Evolutionary conservation across 306 rosid genomes (phyloP).

Genomic region (Cicer chorassanicum): DNA sequence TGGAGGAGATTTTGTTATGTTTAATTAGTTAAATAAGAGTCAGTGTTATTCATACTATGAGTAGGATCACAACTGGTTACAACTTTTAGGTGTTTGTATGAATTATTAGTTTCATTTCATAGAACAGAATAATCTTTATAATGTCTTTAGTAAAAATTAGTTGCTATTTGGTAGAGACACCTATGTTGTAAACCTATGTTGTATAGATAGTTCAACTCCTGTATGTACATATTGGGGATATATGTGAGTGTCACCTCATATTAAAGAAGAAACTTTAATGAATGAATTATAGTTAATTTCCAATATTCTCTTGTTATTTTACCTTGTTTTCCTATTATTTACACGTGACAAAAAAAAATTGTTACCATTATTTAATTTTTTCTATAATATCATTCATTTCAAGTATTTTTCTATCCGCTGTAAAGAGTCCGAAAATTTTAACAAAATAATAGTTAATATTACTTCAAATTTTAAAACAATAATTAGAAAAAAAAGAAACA

Average conservation of each 20-base stretch:
- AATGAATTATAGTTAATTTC: not conserved
- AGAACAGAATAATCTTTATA: not conserved
- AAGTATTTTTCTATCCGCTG: no score
- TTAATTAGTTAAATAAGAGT: constrained; percentile 35
- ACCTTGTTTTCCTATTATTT: no score
- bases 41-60: constrained; percentile 38
- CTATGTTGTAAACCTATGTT: constrained; percentile 34
- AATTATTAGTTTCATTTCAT: constrained; percentile 34
- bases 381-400: no score
- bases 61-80: constrained; percentile 5
- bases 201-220: constrained; percentile 32
- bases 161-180: not conserved
- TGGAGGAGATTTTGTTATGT: constrained; percentile 24
- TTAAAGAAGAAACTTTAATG: not conserved
- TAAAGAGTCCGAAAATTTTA: no score
- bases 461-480: no score
- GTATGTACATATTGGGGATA: not conserved
- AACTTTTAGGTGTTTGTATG: not conserved
- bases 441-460: no score
- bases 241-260: not conserved
- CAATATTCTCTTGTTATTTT: not conserved
- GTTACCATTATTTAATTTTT: no score
- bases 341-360: no score
- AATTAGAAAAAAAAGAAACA: no score
- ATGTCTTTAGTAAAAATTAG: constrained; percentile 8